Evolutionary conservation across 192 early-diverging fungal species (phyloP).

Genomic region (Podila verticillata): DNA sequence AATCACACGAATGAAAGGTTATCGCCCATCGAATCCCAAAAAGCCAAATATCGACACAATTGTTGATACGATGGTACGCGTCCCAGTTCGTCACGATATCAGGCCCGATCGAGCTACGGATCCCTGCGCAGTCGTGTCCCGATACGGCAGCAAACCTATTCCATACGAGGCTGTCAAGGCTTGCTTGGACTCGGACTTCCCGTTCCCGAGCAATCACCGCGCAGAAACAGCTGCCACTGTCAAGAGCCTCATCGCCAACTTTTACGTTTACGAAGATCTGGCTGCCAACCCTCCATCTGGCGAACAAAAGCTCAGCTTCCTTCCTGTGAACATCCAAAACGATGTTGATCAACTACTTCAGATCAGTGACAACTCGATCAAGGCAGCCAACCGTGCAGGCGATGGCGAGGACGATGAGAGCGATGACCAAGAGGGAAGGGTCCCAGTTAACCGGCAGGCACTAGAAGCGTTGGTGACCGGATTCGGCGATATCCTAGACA

Average conservation of each 20-base stretch:
- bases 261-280: constrained; percentile 39
- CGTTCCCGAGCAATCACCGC: constrained; percentile 9
- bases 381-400: not conserved
- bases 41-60: not conserved
- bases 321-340: constrained; percentile 8
- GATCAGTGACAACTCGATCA: not conserved
- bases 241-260: constrained; percentile 18
- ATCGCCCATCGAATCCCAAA: not conserved
- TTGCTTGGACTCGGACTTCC: constrained; percentile 20
- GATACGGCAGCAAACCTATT: not conserved
- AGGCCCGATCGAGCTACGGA: not conserved
- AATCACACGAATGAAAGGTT: too few relatives aligned
- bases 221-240: constrained; percentile 19
- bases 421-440: not conserved
- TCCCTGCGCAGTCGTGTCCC: constrained; percentile 9
- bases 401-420: not conserved
- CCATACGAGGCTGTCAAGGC: constrained; percentile 22
- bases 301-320: constrained; percentile 4
- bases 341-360: constrained; percentile 9
- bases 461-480: not conserved
- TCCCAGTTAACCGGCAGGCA: not conserved
- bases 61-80: not conserved
- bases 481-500: not conserved
- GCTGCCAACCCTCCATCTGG: constrained; percentile 3
- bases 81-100: constrained; percentile 14